Evolutionary conservation across 73 alveolate genomes (phyloP).

Genomic region (Paramecium sexaurelia): DNA sequence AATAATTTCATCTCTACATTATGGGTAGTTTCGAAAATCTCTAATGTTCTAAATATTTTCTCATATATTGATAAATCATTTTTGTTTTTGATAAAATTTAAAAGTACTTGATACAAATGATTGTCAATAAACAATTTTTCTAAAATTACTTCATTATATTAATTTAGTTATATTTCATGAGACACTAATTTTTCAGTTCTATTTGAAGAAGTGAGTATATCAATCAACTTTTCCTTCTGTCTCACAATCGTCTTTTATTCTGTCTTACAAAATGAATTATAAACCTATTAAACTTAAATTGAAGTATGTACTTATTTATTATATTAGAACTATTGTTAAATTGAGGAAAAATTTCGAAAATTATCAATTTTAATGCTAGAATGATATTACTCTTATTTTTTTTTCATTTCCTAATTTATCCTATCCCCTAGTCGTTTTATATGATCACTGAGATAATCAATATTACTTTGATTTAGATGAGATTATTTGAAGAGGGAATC

Average conservation of each 20-base stretch:
- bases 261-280: background rate
- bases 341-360: background rate
- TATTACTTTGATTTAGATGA: background rate
- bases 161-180: background rate
- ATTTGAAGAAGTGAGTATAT: background rate
- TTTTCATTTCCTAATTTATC: background rate
- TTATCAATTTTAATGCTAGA: slow-evolving; percentile 11
- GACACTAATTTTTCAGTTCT: background rate
- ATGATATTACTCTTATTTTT: background rate
- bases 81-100: background rate
- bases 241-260: background rate
- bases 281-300: background rate
- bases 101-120: background rate
- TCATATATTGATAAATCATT: background rate
- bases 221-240: background rate
- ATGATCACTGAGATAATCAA: slow-evolving; percentile 1
- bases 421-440: background rate
- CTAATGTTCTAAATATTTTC: background rate
- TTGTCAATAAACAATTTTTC: background rate
- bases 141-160: background rate
- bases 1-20: slow-evolving; percentile 12
- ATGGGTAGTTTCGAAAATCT: background rate
- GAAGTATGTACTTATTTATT: background rate
- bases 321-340: background rate
- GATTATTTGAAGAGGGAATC: slow-evolving; percentile 30